Percentiles rank a stretch among this genome's conserved stretches.
phyloP scores from a whole-genome alignment of 805 yeast species.

The Komagataella mondaviorum region DNA sequence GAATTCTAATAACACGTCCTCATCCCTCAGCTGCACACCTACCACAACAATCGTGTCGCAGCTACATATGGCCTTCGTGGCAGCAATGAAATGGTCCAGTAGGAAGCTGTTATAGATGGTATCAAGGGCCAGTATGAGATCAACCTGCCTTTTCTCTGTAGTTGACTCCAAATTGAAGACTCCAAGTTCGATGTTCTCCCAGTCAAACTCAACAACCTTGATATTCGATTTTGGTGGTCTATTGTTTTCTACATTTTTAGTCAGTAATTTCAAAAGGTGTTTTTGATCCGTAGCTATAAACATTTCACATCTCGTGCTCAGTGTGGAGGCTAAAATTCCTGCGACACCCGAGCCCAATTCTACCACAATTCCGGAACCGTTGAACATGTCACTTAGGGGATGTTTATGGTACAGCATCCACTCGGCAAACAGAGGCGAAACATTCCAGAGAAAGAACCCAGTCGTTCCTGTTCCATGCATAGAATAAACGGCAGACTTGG shows the following conservation, averaged over 20 bases:
- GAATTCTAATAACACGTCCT: constrained; percentile 33
- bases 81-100: constrained; percentile 31
- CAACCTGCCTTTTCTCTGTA: constrained; percentile 15
- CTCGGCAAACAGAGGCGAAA: constrained; percentile 31
- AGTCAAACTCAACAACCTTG: constrained; percentile 42
- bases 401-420: constrained; percentile 31
- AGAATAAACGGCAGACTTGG: not conserved
- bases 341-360: constrained; percentile 56
- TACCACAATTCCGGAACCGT: constrained; percentile 12
- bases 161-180: constrained; percentile 4
- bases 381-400: constrained; percentile 11
- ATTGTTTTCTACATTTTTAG: constrained; percentile 30
- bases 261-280: constrained; percentile 35
- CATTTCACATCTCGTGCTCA: constrained; percentile 19
- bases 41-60: constrained; percentile 22
- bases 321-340: constrained; percentile 31
- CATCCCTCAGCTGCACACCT: constrained; percentile 42
- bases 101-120: constrained; percentile 52
- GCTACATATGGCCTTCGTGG: constrained; percentile 24
- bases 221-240: constrained; percentile 12
- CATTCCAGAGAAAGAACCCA: constrained; percentile 53
- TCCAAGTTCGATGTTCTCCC: constrained; percentile 38
- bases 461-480: constrained; percentile 26
- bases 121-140: constrained; percentile 46
- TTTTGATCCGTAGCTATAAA: constrained; percentile 49